These are phyloP conservation scores for Phytophthora cajani DNA, from an alignment of 352 stramenopile species.

Conservation along the genomic window DNA sequence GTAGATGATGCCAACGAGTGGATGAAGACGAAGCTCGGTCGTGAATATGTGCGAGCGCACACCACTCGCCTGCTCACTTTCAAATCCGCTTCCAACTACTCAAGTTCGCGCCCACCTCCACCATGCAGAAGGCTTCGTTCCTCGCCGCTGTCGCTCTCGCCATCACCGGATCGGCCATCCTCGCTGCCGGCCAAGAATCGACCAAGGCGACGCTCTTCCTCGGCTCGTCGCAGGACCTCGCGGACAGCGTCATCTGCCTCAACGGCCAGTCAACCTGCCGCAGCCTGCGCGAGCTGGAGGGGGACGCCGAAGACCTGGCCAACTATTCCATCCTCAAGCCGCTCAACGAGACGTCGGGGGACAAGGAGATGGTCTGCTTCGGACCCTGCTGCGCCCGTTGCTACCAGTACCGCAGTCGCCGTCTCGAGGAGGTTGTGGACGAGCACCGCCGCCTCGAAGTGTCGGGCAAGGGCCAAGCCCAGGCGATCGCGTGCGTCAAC, in stretches of 20 bases:
- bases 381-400: neutral
- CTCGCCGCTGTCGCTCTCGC: neutral
- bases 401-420: neutral
- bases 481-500: conserved; percentile 3
- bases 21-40: neutral
- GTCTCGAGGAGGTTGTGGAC: neutral
- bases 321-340: neutral
- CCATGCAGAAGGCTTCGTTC: neutral
- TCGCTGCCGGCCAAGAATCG: neutral
- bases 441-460: conserved; percentile 13
- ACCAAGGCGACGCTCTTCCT: neutral
- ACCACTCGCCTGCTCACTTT: neutral
- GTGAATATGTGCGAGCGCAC: neutral
- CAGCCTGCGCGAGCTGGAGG: neutral
- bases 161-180: neutral
- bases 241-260: neutral
- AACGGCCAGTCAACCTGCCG: neutral
- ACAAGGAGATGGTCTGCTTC: conserved; percentile 2
- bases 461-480: conserved; percentile 6
- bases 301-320: neutral
- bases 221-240: neutral
- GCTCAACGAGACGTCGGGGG: conserved; percentile 2
- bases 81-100: neutral
- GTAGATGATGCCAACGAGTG: neutral
- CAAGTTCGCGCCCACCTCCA: neutral